A percentile compares a stretch with the other conserved stretches of the same genome.
Conservation (phyloP, 306 rosid species). For the Malus asiatica region DNA sequence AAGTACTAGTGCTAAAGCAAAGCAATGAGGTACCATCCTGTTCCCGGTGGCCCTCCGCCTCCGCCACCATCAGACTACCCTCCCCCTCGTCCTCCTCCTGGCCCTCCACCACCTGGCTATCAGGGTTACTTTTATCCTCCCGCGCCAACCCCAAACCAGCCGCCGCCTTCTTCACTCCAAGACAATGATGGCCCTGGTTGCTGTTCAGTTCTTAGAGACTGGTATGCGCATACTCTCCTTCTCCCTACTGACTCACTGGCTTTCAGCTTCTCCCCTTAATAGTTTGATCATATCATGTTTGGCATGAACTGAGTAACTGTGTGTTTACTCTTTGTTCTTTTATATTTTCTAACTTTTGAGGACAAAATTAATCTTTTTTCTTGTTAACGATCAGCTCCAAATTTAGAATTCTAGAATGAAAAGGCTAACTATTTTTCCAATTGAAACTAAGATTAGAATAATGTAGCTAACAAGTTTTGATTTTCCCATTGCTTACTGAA, state of each 20-base stretch:
- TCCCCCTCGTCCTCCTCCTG: not conserved
- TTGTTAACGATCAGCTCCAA: not conserved
- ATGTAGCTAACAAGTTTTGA: not conserved
- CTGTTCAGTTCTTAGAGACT: not conserved
- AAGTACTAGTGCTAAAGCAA: not conserved
- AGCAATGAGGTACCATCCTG: constrained; percentile 1
- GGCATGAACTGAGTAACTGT: not conserved
- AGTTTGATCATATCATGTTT: not conserved
- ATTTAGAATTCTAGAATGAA: too few species aligned
- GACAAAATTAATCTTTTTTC: not conserved
- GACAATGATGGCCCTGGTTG: not conserved
- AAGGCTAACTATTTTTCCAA: not conserved
- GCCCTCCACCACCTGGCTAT: not conserved
- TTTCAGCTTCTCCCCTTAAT: not conserved
- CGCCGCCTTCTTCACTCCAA: not conserved
- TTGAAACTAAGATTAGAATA: not conserved
- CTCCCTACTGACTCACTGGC: not conserved
- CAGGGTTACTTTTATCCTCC: not conserved
- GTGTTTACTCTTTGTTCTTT: not conserved
- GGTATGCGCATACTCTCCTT: not conserved
- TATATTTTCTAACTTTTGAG: not conserved
- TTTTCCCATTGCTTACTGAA: too few species aligned
- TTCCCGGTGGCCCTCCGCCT: constrained; percentile 5
- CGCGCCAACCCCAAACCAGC: not conserved
- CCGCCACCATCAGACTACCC: not conserved